Evolutionary conservation across 257 asterid species (phyloP), one percentile per base, ranked within the genome.

Genomic region (Plectranthus barbatus): DNA sequence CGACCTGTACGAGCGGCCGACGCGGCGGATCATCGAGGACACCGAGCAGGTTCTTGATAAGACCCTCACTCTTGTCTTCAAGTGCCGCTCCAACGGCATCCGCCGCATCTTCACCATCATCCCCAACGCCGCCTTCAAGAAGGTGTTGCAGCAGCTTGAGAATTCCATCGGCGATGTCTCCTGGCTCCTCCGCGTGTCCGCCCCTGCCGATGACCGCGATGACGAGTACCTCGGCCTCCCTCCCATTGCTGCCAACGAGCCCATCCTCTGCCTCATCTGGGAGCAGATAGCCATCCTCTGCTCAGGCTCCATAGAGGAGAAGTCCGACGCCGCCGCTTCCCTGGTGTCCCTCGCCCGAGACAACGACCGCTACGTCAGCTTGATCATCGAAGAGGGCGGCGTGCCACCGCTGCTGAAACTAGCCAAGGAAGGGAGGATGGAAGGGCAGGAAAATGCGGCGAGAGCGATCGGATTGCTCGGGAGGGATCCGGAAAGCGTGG

Each of bases 361-460:
- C 57, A 87, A 87, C 26, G 94, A 87, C 44, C 66, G 94, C 15
- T 83, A 85, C 17, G 94, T 84, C 3, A 83, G 72, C n/a, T 66
- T 88, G 64, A 88, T 88, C 5, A 85, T 88, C n/a, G 96, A 88
- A 62, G 96, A 88, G 76, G 96, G 96, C 0, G 96, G 96, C 23
- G 81, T 85, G 20, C 37, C 77, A 9, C 96, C 96, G 1, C 68
- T 88, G 73, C 41, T 85, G 78, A 88, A 83, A 19, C 45, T 85
- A 41, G 89, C 83, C 0, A 88, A 88, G 67, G 96, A 88, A 57
- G 94, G 94, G 10, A 42, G 86, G 31, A 53, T 72, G 80, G 95
- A 87, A 17, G 94, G 91, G 6, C 96, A 88, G 66, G 86, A 85
- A 51, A 78, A 82, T 44, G 96, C 91, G 0, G 81, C 94, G 0